phyloP scores from a whole-genome alignment of 345 rosid species.

The Brassica nigra region DNA sequence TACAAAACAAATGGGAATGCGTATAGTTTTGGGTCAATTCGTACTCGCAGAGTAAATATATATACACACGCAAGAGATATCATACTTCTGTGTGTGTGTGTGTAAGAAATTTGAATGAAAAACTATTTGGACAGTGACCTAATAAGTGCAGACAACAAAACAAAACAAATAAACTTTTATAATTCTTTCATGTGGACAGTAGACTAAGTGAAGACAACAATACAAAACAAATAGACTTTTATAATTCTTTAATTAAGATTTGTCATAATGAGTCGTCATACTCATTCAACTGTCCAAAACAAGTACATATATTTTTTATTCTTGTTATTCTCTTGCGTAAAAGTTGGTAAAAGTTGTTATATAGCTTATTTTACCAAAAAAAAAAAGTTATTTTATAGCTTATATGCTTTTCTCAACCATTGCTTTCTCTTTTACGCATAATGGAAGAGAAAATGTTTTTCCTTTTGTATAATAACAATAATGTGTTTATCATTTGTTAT shows the following conservation, averaged over 20 bases:
- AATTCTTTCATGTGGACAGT: conserved; percentile 34
- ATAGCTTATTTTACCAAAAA: too few species aligned
- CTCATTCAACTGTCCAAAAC: conserved; percentile 40
- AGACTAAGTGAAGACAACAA: conserved; percentile 39
- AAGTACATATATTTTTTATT: not conserved
- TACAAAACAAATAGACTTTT: conserved; percentile 36
- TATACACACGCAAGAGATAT: not conserved
- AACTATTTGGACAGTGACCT: conserved; percentile 34
- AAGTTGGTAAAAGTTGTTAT: conserved; percentile 19
- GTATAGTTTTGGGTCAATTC: not conserved
- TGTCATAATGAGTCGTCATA: conserved; percentile 42
- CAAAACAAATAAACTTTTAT: conserved; percentile 37
- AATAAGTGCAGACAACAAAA: conserved; percentile 37
- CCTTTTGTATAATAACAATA: not conserved
- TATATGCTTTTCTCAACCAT: conserved; percentile 23
- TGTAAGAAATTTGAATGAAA: conserved; percentile 22
- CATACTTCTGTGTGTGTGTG: not conserved
- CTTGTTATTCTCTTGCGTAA: not conserved
- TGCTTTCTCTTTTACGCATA: conserved; percentile 25
- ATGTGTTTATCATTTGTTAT: conserved; percentile 1
- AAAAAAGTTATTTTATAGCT: not conserved
- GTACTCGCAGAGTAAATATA: not conserved
- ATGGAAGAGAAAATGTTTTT: not conserved
- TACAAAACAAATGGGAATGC: not conserved
- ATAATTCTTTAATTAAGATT: conserved; percentile 36